A percentile compares a stretch with the other conserved stretches of the same genome.
Evolutionary conservation across 148 eudicot species (phyloP).

Genomic region (Arbutus unedo): DNA sequence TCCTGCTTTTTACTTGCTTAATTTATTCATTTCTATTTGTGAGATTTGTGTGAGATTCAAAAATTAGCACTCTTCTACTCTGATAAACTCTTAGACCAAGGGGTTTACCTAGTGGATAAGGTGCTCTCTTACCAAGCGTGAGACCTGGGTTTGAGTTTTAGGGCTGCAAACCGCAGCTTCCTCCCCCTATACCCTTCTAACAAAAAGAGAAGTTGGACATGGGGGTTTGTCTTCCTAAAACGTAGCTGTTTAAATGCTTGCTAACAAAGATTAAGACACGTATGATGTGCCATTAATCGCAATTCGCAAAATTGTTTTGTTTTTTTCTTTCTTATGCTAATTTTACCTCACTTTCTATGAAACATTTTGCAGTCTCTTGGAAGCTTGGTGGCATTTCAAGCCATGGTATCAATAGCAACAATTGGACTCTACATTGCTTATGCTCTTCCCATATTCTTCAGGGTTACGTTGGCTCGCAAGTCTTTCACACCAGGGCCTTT

Average conservation of each 20-base stretch:
- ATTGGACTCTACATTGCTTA: conserved; percentile 93
- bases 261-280: too few relatives aligned
- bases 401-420: conserved; percentile 91
- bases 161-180: background rate
- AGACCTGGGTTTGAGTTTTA: background rate
- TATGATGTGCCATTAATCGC: background rate
- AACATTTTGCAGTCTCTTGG: conserved; percentile 69
- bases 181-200: background rate
- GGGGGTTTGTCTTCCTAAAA: background rate
- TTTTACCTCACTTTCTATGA: background rate
- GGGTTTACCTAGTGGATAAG: background rate
- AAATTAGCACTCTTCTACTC: background rate
- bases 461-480: conserved; percentile 86
- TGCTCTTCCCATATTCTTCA: conserved; percentile 79
- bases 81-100: background rate
- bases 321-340: background rate
- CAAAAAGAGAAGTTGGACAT: background rate
- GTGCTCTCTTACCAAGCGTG: background rate
- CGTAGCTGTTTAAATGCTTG: background rate
- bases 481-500: conserved; percentile 82
- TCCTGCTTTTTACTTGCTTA: background rate
- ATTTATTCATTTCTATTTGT: background rate
- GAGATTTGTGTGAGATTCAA: background rate
- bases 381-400: conserved; percentile 90
- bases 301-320: background rate